Evolutionary conservation across 768 basidiomycete genomes (phyloP), one percentile per base, ranked within the genome.

Genomic region (Mycena pura): DNA sequence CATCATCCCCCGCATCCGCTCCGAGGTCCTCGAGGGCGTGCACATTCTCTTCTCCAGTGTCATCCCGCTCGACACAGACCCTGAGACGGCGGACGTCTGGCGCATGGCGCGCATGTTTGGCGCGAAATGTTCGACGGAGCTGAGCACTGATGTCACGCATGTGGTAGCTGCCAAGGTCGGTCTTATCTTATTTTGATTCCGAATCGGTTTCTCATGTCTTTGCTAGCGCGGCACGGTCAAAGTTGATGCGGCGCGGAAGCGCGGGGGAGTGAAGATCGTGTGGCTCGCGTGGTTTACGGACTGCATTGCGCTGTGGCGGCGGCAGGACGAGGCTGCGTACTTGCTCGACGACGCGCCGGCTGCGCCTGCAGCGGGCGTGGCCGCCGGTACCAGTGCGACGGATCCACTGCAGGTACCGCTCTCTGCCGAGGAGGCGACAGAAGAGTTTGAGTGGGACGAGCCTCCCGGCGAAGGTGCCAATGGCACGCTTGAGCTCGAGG

Each of bases 21-120:
- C 80, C 22, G 83, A 86, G 66, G 90, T 93, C 0, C 82, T 99
- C n/a, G 81, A 83, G 32, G 92, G 91, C 27, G 83, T 89, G 27
- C 86, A 91, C 69, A 84, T 99, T 29, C 81, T 96, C 32, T 99
- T 99, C 76, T 98, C 96, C 1, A 93, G 95, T 57, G 87, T 99
- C 38, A 95, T 99, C 56, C 95, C 96, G 5, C 84, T 96, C n/a
- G 90, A 94, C 68, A 88, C 87, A 3, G 80, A 77, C 56, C 91
- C 93, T 34, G 89, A 95, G 73, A 80, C 81, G 46, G 92, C 85
- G 49, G 93, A 95, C 68, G 86, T 94, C 48, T 96, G 94, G 94
- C 82, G 85, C 66, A 82, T 90, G 72, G 94, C 96, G 13, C 82
- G 84, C 46, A 89, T 91, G 76, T 99, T 97, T 68, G 96, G 96